Conservation (phyloP, 768 basidiomycete species). For the Suillus cothurnatus region DNA sequence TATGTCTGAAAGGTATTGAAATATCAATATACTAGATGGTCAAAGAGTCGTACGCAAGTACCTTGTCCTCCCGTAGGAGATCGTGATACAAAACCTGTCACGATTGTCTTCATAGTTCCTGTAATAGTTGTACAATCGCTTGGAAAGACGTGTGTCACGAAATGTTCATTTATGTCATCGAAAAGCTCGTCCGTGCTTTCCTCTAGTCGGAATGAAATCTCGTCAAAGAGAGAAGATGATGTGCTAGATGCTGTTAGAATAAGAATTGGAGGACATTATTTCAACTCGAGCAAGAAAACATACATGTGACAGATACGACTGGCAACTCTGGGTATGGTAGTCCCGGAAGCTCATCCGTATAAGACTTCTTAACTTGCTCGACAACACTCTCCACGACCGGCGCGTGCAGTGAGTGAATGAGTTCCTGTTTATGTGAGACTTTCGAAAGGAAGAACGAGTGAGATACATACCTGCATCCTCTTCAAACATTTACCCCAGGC, state of each 20-base stretch:
- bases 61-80: slow-evolving; percentile 32
- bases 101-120: slow-evolving; percentile 55
- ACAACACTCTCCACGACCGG: slow-evolving; percentile 50
- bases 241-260: slow-evolving; percentile 39
- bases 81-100: slow-evolving; percentile 53
- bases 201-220: slow-evolving; percentile 42
- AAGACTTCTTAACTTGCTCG: slow-evolving; percentile 45
- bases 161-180: slow-evolving; percentile 22
- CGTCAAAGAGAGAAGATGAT: slow-evolving; percentile 48
- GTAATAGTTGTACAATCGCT: slow-evolving; percentile 56
- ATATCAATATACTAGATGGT: neutral
- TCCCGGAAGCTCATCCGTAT: slow-evolving; percentile 49
- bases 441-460: neutral
- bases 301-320: slow-evolving; percentile 58
- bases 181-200: slow-evolving; percentile 27
- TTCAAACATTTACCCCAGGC: slow-evolving; percentile 64
- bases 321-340: slow-evolving; percentile 65
- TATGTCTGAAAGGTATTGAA: slow-evolving; percentile 27
- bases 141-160: slow-evolving; percentile 55
- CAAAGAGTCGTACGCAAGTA: slow-evolving; percentile 21
- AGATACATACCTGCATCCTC: slow-evolving; percentile 52
- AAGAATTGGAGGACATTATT: neutral
- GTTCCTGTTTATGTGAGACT: slow-evolving; percentile 35
- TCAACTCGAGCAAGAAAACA: slow-evolving; percentile 16
- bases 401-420: slow-evolving; percentile 49